Evolutionary conservation across 2,329 filamentous ascomycete genomes (phyloP), one percentile per base, ranked within the genome.

Genomic region (Pyrenophora graminea): DNA sequence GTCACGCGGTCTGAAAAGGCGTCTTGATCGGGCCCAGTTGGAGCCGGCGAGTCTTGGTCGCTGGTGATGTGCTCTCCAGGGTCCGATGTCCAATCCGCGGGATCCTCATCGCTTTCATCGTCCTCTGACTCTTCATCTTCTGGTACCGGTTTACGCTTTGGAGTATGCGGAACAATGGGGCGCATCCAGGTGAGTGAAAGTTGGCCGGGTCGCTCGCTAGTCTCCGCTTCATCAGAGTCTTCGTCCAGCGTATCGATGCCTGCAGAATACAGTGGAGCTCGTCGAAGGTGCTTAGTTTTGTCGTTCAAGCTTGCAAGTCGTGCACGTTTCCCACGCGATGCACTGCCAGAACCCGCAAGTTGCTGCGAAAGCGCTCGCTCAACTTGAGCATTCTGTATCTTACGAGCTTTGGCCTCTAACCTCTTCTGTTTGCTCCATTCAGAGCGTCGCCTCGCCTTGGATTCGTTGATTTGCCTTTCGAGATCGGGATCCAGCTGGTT

Each of bases 221-320:
- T 25, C 8, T 50, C 43, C 8, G 40, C 37, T 30, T 38, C 54
- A 9, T 57, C 59, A 8, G 47, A 36, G 8, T 61, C 56, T 39
- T 55, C 52, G n/a, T 56, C 48, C 17, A 45, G 33, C n/a, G 39
- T 30, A 17, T 39, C 50, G 21, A 39, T 17, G 2, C 30, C 27
- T 2, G 46, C 32, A n/a, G 41, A 42, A 25, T 53, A 54, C 3
- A 59, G 7, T 4, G 57, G 49, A 39, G 56, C 56, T 1, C 61
- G 54, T 32, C 59, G 62, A 39, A 61, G 56, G 3, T 45, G 46
- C 23, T 61, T 62, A 25, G 57, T 63, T 39, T 55, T 63, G 39
- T 66, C 64, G 23, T 67, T 68, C 43, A 68, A 56, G 34, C 61
- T 68, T n/a, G 62, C 65, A 40, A 68, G 56, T 41, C 65, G 57